Evolutionary conservation across 805 yeast genomes (phyloP).

Genomic region (Myxozyma geophila): DNA sequence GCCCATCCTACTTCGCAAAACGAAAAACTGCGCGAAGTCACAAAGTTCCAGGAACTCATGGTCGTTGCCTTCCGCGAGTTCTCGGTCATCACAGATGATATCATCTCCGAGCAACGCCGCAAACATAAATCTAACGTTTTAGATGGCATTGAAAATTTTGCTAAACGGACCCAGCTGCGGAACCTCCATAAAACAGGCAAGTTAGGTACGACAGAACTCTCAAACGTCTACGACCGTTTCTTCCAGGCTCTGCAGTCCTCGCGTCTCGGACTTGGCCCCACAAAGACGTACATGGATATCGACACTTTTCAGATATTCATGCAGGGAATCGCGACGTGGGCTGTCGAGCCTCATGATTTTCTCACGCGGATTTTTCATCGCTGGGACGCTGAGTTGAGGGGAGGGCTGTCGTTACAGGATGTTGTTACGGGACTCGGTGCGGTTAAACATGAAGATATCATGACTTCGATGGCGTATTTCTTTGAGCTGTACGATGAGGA

Average conservation of each 20-base stretch:
- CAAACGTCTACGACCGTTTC: constrained; percentile 81
- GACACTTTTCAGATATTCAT: constrained; percentile 73
- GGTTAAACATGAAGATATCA: constrained; percentile 70
- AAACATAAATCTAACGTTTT: constrained; percentile 77
- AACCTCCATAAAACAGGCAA: constrained; percentile 77
- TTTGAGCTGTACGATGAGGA: constrained; percentile 73
- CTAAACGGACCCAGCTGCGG: constrained; percentile 87
- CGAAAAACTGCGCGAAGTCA: constrained; percentile 65
- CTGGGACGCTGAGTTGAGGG: constrained; percentile 68
- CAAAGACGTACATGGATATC: constrained; percentile 70
- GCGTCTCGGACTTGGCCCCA: constrained; percentile 51
- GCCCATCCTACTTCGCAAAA: constrained; percentile 76
- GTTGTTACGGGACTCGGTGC: constrained; percentile 74
- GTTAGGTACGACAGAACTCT: constrained; percentile 60
- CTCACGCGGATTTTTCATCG: constrained; percentile 64
- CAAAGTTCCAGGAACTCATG: constrained; percentile 85
- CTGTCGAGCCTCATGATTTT: constrained; percentile 52
- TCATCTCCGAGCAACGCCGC: constrained; percentile 68
- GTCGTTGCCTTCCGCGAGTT: constrained; percentile 94
- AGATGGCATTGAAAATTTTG: constrained; percentile 85
- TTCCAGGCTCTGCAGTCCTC: constrained; percentile 75
- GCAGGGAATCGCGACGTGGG: constrained; percentile 82
- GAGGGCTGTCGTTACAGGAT: constrained; percentile 65
- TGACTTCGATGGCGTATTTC: constrained; percentile 78
- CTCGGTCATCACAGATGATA: constrained; percentile 73